Conservation (phyloP, 768 basidiomycete genomes). For the Russula sp. region DNA sequence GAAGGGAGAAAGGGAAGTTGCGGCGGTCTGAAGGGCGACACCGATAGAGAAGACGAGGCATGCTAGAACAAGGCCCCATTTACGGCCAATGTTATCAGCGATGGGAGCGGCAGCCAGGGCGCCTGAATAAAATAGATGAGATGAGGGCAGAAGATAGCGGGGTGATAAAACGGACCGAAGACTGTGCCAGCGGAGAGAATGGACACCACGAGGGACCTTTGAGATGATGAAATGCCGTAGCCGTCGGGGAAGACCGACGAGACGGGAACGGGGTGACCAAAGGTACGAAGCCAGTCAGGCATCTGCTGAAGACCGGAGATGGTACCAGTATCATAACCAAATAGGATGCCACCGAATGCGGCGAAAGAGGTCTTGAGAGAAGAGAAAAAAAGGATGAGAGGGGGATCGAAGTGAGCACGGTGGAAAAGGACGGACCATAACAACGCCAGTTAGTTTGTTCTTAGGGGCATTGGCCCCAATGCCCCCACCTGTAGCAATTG, state of each 20-base stretch:
- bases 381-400: not conserved
- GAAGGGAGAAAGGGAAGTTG: conserved; percentile 53
- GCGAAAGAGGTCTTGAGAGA: conserved; percentile 36
- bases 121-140: conserved; percentile 34
- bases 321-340: conserved; percentile 81
- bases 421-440: conserved; percentile 35
- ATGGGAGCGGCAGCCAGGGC: conserved; percentile 54
- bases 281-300: conserved; percentile 53
- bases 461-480: conserved; percentile 27
- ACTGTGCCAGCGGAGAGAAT: conserved; percentile 89
- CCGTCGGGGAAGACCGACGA: conserved; percentile 25
- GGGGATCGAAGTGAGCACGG: not conserved
- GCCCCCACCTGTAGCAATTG: conserved; percentile 24
- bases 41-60: conserved; percentile 58
- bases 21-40: conserved; percentile 62
- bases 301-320: conserved; percentile 76
- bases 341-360: conserved; percentile 43
- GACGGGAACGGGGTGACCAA: conserved; percentile 40
- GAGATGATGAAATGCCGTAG: conserved; percentile 42
- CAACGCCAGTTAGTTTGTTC: conserved; percentile 37
- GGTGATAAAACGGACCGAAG: conserved; percentile 45
- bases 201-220: conserved; percentile 54
- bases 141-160: not conserved
- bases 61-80: conserved; percentile 46
- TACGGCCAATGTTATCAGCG: conserved; percentile 55